A percentile compares a stretch with the other conserved stretches of the same genome.
phyloP scores from a whole-genome alignment of 192 early-diverging fungal species.

The Rhizophagus sp. region DNA sequence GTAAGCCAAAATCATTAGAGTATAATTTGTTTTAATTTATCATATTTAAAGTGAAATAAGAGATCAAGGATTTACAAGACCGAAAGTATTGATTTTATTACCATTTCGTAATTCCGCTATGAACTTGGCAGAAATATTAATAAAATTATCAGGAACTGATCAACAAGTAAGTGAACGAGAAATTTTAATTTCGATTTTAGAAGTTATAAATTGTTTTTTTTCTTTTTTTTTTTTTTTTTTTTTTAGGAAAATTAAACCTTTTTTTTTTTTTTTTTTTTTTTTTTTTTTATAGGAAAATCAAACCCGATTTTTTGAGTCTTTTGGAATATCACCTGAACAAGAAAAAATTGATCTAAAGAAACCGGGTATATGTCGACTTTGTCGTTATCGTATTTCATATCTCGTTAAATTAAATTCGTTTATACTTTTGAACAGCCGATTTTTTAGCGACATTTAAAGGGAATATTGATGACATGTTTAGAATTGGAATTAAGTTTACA shows the following conservation, averaged over 20 bases:
- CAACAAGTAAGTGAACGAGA: slow-evolving; percentile 54
- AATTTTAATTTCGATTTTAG: not conserved
- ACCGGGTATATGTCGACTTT: slow-evolving; percentile 44
- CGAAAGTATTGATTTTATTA: slow-evolving; percentile 85
- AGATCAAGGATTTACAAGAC: slow-evolving; percentile 95
- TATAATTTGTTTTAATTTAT: slow-evolving; percentile 18
- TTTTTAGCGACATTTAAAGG: slow-evolving; percentile 83
- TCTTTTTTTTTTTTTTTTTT: not conserved
- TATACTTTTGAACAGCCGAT: slow-evolving; percentile 54
- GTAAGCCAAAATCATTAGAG: slow-evolving; percentile 6
- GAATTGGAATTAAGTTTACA: slow-evolving; percentile 88
- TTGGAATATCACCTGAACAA: slow-evolving; percentile 62
- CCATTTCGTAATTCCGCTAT: slow-evolving; percentile 86
- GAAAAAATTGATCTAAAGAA: slow-evolving; percentile 60
- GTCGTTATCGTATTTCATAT: not conserved
- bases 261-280: not conserved
- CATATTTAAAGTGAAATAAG: slow-evolving; percentile 63
- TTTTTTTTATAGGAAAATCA: slow-evolving; percentile 64
- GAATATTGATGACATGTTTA: slow-evolving; percentile 95
- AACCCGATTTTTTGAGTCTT: slow-evolving; percentile 82
- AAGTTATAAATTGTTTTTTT: too few relatives aligned
- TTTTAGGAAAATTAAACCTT: slow-evolving; percentile 71
- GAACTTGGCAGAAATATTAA: slow-evolving; percentile 76
- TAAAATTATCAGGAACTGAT: slow-evolving; percentile 75
- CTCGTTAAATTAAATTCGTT: not conserved